phyloP scores from a whole-genome alignment of 305 asterid genomes.

The Euphrasia arctica region DNA sequence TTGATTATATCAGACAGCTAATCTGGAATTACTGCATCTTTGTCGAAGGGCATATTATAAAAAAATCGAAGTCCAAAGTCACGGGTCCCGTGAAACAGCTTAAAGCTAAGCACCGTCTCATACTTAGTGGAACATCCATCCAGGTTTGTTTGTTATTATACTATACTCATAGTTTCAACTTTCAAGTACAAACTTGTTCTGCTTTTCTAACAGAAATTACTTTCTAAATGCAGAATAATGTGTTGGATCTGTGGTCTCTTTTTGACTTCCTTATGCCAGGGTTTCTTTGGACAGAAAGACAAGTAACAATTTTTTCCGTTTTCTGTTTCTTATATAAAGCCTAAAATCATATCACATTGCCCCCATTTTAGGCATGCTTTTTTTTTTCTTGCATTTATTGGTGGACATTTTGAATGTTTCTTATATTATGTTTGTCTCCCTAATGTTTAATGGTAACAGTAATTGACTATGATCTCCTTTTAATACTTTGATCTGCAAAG shows the following conservation, averaged over 20 bases:
- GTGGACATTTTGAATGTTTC: background rate
- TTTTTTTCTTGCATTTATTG: conserved; percentile 18
- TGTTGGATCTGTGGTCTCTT: conserved; percentile 98
- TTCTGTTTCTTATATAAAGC: background rate
- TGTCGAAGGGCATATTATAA: conserved; percentile 96
- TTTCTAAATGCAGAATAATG: conserved; percentile 83
- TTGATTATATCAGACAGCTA: conserved; percentile 65
- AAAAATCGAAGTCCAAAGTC: conserved; percentile 89
- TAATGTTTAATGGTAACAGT: background rate
- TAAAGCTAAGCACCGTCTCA: conserved; percentile 95
- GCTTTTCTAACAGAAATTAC: conserved; percentile 31
- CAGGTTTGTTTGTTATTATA: conserved; percentile 61
- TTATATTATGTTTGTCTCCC: background rate
- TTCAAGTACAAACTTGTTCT: conserved; percentile 20
- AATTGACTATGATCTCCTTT: conserved; percentile 2
- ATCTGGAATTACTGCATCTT: conserved; percentile 95
- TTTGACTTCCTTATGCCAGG: conserved; percentile 99
- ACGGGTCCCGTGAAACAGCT: conserved; percentile 95
- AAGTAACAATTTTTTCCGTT: conserved; percentile 40
- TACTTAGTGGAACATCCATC: conserved; percentile 97
- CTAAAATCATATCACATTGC: background rate
- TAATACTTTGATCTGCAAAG: conserved; percentile 12
- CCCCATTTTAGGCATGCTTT: conserved; percentile 16
- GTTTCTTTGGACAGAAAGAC: conserved; percentile 99
- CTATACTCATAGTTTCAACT: conserved; percentile 26